phyloP scores from a whole-genome alignment of 2,329 filamentous ascomycete genomes.

The Paecilomyces sp. region DNA sequence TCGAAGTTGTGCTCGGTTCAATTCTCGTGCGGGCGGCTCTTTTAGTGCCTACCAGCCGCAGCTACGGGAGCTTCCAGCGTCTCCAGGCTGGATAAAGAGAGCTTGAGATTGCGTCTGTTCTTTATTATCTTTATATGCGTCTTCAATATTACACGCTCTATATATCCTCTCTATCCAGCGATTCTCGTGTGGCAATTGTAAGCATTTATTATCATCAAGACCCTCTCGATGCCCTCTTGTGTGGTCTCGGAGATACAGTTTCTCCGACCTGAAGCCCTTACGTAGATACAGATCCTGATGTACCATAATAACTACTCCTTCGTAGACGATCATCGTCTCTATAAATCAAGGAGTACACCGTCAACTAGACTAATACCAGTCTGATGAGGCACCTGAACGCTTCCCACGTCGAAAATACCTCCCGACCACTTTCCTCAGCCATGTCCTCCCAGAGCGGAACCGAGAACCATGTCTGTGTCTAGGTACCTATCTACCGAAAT shows the following conservation, averaged over 20 bases:
- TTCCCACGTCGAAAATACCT: not conserved
- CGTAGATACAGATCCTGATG: not conserved
- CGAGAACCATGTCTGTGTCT: too few relatives aligned
- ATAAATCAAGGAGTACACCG: not conserved
- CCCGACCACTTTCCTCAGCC: not conserved
- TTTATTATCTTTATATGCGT: not conserved
- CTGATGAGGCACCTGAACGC: not conserved
- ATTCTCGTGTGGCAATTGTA: not conserved
- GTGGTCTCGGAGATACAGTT: not conserved
- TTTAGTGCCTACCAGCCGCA: constrained; percentile 10
- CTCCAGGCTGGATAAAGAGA: not conserved
- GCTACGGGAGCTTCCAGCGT: not conserved
- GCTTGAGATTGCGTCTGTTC: not conserved
- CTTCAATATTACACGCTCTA: not conserved
- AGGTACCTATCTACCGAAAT: too few relatives aligned
- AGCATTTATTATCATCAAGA: not conserved
- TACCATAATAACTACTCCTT: not conserved
- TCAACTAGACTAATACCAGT: too few relatives aligned
- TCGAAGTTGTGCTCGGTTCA: not conserved
- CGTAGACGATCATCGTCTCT: not conserved
- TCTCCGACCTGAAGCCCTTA: not conserved
- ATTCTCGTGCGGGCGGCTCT: not conserved
- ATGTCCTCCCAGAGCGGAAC: too few relatives aligned
- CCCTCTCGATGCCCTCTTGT: not conserved
- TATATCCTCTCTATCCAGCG: not conserved